Percentiles rank a stretch among this genome's conserved stretches.
phyloP scores from a whole-genome alignment of 768 basidiomycete species.

The Trametes villosa region DNA sequence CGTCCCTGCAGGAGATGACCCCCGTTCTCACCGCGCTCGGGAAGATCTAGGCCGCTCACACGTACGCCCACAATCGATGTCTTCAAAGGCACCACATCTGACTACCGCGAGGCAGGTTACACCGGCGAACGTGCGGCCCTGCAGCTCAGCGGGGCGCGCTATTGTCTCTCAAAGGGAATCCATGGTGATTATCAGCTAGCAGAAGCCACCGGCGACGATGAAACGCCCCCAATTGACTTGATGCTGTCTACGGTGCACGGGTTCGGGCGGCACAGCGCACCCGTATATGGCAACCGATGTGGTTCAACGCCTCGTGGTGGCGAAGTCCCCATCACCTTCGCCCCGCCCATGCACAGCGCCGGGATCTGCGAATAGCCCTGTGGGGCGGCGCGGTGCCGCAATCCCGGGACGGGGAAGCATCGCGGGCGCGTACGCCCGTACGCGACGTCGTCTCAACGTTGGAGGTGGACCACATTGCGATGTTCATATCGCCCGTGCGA shows the following conservation, averaged over 20 bases:
- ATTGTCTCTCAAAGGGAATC: no score
- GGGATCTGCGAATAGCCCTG: not conserved
- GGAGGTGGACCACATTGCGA: not conserved
- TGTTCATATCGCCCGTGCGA: not conserved
- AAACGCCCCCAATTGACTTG: not conserved
- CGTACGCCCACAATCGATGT: constrained; percentile 1
- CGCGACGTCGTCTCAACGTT: not conserved
- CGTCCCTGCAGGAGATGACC: no score
- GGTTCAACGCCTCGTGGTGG: constrained; percentile 8
- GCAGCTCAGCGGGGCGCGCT: not conserved
- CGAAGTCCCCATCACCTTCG: not conserved
- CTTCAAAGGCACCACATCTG: no score
- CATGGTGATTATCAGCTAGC: not conserved
- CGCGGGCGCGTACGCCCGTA: not conserved
- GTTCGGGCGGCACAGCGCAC: not conserved
- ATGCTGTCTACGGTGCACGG: not conserved
- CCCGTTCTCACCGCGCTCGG: not conserved
- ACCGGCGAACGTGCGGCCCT: no score
- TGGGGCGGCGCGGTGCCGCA: not conserved
- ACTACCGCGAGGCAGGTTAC: no score
- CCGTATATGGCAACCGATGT: constrained; percentile 6
- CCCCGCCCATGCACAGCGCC: not conserved
- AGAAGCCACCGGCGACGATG: not conserved
- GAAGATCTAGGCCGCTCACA: not conserved
- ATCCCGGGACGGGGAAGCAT: not conserved